These are phyloP conservation scores for Colletotrichum sp. DNA, from an alignment of 2,329 filamentous ascomycete genomes.

Conservation along the genomic window DNA sequence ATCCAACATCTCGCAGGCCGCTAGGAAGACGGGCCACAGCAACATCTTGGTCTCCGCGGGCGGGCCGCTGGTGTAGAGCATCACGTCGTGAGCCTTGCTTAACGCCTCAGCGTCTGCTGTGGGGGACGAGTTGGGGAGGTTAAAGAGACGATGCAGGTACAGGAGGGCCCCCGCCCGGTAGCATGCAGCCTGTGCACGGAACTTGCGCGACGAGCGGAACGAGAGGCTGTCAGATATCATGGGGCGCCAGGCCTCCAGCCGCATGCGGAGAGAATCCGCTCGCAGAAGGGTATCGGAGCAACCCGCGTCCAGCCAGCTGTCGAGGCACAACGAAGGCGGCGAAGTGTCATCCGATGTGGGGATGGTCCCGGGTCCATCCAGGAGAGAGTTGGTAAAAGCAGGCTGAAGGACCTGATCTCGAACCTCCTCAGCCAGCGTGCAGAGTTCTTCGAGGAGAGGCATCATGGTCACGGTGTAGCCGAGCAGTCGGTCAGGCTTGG, in stretches of 20 bases:
- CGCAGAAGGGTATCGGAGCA: conserved; percentile 6
- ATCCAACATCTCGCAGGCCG: conserved; percentile 29
- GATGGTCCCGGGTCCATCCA: neutral
- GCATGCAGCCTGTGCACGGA: conserved; percentile 31
- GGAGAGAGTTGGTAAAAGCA: neutral
- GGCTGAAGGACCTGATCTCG: conserved; percentile 1
- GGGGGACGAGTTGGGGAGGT: conserved; percentile 23
- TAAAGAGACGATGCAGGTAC: conserved; percentile 30
- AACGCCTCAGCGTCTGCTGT: conserved; percentile 27
- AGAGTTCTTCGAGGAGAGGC: conserved; percentile 31
- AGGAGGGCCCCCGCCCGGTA: conserved; percentile 29
- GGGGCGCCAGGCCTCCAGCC: conserved; percentile 29
- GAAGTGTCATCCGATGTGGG: neutral
- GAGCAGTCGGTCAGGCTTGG: conserved; percentile 32
- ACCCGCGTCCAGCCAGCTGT: neutral
- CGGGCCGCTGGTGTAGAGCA: conserved; percentile 26
- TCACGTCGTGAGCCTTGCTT: conserved; percentile 31
- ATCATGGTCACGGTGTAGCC: conserved; percentile 33
- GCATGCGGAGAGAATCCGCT: conserved; percentile 22
- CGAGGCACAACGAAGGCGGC: neutral
- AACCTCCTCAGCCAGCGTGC: conserved; percentile 31
- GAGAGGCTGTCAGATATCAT: conserved; percentile 23
- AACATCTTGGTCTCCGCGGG: conserved; percentile 30
- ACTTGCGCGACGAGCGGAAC: conserved; percentile 28
- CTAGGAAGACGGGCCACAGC: conserved; percentile 33